Evolutionary conservation across 805 yeast genomes (phyloP).

Genomic region (Myxozyma melibiosi): DNA sequence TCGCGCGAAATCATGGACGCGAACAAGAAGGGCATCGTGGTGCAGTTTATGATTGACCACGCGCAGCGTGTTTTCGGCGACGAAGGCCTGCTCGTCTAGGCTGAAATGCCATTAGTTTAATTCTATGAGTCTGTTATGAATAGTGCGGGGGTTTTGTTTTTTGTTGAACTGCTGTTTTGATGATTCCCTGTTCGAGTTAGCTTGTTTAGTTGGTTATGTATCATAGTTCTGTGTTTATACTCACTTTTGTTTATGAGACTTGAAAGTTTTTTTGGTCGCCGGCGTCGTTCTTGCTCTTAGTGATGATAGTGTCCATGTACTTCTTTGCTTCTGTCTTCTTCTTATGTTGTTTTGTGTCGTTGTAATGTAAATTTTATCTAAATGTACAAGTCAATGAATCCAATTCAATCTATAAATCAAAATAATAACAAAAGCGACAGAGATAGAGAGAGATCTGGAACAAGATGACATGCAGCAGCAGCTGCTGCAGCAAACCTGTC

Average conservation of each 20-base stretch:
- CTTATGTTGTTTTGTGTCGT: not conserved
- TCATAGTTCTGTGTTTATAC: too few species aligned
- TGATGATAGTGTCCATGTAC: not conserved
- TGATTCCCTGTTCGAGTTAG: too few species aligned
- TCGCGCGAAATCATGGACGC: constrained; percentile 83
- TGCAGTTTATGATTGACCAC: constrained; percentile 62
- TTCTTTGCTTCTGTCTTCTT: not conserved
- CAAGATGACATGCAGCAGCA: too few species aligned
- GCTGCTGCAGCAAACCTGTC: too few species aligned
- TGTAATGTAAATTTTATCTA: not conserved
- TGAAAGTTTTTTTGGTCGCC: not conserved
- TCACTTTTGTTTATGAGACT: not conserved
- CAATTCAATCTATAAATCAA: not conserved
- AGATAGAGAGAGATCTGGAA: too few species aligned
- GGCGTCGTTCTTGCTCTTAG: not conserved
- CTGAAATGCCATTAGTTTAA: too few species aligned
- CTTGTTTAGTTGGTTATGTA: too few species aligned
- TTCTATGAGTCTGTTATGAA: too few species aligned
- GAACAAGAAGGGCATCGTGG: constrained; percentile 73
- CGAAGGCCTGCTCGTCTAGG: constrained; percentile 11
- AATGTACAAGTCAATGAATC: not conserved
- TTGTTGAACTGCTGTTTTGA: too few species aligned
- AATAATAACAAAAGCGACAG: not conserved
- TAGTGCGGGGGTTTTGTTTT: too few species aligned
- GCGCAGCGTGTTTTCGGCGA: constrained; percentile 28